Conservation (phyloP, 2,329 filamentous ascomycete genomes). For the Penicillium sp. region DNA sequence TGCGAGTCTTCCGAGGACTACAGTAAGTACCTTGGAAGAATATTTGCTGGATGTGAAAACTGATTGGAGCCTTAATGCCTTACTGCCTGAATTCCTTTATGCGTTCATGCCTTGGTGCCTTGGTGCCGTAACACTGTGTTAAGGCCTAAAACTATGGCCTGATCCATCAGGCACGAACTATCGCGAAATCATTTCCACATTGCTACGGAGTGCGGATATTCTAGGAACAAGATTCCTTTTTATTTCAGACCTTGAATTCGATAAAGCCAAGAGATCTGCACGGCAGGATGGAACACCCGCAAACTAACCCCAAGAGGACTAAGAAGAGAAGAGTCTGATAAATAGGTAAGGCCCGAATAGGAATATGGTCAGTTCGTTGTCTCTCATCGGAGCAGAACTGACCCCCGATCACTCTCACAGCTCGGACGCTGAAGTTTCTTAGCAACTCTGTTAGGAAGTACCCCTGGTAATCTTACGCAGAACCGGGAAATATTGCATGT, state of each 20-base stretch:
- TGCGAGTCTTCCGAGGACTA: not conserved
- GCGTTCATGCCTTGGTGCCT: no score
- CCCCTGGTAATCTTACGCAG: not conserved
- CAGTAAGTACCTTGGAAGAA: not conserved
- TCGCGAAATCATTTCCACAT: no score
- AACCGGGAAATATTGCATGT: constrained; percentile 7
- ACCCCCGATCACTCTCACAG: not conserved
- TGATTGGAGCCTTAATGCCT: not conserved
- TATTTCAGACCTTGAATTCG: no score
- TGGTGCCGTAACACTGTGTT: not conserved
- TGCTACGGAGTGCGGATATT: no score
- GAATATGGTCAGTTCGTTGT: not conserved
- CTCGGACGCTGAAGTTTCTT: not conserved
- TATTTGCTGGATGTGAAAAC: not conserved
- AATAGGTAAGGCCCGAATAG: not conserved
- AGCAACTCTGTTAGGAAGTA: constrained; percentile 4
- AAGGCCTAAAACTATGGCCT: accelerated
- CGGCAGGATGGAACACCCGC: not conserved
- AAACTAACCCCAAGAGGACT: not conserved
- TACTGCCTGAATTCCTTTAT: not conserved
- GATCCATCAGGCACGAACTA: no score
- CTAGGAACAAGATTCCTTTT: no score
- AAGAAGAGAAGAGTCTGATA: not conserved
- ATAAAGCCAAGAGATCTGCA: no score
- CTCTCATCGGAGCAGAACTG: not conserved